Conservation (phyloP, 2,329 filamentous ascomycete species). For the Aspergillus fumigatiaffinis region DNA sequence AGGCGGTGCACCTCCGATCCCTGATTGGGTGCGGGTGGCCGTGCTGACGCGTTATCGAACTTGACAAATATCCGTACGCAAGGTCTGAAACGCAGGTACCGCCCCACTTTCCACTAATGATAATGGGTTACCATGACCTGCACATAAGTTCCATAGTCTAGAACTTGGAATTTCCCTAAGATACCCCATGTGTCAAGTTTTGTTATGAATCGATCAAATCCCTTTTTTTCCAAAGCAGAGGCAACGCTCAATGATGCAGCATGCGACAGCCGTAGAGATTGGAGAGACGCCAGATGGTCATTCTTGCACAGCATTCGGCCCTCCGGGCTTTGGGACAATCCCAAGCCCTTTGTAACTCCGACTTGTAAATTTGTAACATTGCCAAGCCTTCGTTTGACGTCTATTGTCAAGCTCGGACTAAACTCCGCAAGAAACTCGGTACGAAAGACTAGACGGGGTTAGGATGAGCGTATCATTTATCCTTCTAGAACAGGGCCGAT, state of each 20-base stretch:
- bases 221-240: too few species aligned
- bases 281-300: not conserved
- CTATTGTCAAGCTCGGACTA: not conserved
- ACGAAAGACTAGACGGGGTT: not conserved
- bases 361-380: not conserved
- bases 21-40: conserved; percentile 17
- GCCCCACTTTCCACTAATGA: not conserved
- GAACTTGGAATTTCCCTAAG: not conserved
- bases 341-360: not conserved
- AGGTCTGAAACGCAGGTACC: not conserved
- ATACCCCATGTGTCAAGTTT: not conserved
- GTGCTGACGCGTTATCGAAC: conserved; percentile 19
- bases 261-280: not conserved
- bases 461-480: not conserved
- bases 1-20: conserved; percentile 16
- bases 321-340: too few species aligned
- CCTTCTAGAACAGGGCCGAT: not conserved
- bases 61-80: not conserved
- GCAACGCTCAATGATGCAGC: too few species aligned
- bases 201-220: not conserved
- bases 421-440: not conserved
- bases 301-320: not conserved
- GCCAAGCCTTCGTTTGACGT: not conserved
- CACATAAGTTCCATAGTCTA: not conserved
- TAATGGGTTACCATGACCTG: not conserved